Conservation (phyloP, 305 asterid species). For the Caryopteris hybrid region DNA sequence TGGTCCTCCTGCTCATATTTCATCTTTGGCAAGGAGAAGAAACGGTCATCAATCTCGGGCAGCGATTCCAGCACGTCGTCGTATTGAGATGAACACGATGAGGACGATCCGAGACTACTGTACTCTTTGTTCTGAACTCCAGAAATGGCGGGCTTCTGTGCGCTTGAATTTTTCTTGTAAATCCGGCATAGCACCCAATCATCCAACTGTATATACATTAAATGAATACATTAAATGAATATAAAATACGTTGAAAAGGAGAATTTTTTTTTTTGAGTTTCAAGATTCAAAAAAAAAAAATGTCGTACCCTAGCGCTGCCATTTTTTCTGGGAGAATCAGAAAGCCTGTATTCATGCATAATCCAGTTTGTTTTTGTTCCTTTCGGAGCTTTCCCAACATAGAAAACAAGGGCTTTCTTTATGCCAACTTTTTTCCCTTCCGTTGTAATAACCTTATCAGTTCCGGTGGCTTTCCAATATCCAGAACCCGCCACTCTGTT, state of each 20-base stretch:
- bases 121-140: slow-evolving; percentile 40
- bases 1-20: slow-evolving; percentile 33
- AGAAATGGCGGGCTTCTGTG: slow-evolving; percentile 15
- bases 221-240: too few relatives aligned
- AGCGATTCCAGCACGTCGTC: slow-evolving; percentile 56
- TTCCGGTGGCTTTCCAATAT: slow-evolving; percentile 92
- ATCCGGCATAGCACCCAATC: slow-evolving; percentile 71
- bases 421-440: slow-evolving; percentile 77
- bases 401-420: slow-evolving; percentile 79
- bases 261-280: too few relatives aligned
- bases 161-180: slow-evolving; percentile 56
- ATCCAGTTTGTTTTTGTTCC: slow-evolving; percentile 90
- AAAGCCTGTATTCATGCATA: slow-evolving; percentile 80
- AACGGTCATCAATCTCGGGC: slow-evolving; percentile 47
- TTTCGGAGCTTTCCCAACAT: slow-evolving; percentile 83
- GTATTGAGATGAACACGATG: slow-evolving; percentile 50
- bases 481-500: slow-evolving; percentile 83
- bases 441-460: slow-evolving; percentile 59
- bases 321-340: slow-evolving; percentile 41
- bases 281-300: too few relatives aligned
- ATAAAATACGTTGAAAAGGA: too few relatives aligned
- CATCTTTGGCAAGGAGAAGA: slow-evolving; percentile 29
- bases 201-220: too few relatives aligned
- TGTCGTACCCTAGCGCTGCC: slow-evolving; percentile 59
- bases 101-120: slow-evolving; percentile 44